Percentiles rank a stretch among this genome's conserved stretches.
These are phyloP conservation scores for Lentinula lateritia DNA, from an alignment of 768 basidiomycete genomes.

Conservation along the genomic window DNA sequence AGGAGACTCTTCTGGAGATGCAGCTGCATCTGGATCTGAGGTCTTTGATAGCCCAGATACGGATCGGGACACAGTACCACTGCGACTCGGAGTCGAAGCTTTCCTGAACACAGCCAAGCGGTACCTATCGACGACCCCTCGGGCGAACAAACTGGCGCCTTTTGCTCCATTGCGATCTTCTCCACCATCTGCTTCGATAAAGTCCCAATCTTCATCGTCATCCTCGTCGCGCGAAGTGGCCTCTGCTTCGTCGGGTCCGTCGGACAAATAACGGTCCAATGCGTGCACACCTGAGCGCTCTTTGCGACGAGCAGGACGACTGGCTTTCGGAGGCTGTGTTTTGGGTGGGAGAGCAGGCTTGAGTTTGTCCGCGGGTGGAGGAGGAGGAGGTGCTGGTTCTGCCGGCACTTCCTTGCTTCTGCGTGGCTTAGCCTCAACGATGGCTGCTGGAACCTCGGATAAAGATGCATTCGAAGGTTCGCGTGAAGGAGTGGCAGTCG, in stretches of 20 bases:
- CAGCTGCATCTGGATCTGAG: constrained; percentile 37
- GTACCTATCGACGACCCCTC: constrained; percentile 90
- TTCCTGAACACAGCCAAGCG: constrained; percentile 82
- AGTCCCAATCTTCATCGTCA: constrained; percentile 89
- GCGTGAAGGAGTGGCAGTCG: constrained; percentile 2
- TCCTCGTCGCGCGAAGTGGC: constrained; percentile 45
- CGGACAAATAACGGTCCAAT: constrained; percentile 66
- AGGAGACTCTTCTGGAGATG: constrained; percentile 39
- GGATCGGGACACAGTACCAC: constrained; percentile 34
- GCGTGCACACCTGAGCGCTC: constrained; percentile 75
- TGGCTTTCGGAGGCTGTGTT: constrained; percentile 8
- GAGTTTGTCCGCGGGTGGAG: background rate
- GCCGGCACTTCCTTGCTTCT: constrained; percentile 25
- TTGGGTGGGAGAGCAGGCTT: constrained; percentile 1
- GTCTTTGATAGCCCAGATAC: constrained; percentile 54
- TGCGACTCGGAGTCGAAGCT: constrained; percentile 57
- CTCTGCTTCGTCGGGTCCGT: constrained; percentile 40
- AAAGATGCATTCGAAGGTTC: constrained; percentile 2
- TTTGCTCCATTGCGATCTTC: constrained; percentile 80
- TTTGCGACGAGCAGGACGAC: constrained; percentile 52
- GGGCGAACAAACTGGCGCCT: constrained; percentile 78
- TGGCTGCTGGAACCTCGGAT: constrained; percentile 4
- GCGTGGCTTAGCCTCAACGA: constrained; percentile 17
- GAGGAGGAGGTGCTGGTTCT: constrained; percentile 11
- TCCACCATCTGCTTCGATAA: constrained; percentile 75